Percentiles rank a stretch among this genome's conserved stretches.
These are phyloP conservation scores for Colletotrichum sp. DNA, from an alignment of 2,329 filamentous ascomycete genomes.

Conservation along the genomic window DNA sequence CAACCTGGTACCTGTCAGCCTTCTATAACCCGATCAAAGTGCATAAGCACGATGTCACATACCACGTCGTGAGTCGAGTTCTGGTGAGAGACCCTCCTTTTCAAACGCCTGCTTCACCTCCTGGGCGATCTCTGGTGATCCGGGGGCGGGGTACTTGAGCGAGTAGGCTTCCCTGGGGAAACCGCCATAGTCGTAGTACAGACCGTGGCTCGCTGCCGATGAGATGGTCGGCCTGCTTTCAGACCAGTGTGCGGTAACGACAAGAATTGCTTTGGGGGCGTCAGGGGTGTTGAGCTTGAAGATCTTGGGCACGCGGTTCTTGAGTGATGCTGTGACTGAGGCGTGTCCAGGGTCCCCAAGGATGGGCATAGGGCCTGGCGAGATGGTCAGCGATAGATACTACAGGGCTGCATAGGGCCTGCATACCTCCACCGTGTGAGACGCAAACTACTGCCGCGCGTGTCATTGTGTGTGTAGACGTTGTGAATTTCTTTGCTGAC, in stretches of 20 bases:
- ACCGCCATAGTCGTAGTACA: slow-evolving; percentile 65
- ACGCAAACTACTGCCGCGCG: slow-evolving; percentile 51
- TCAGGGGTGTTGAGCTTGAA: slow-evolving; percentile 57
- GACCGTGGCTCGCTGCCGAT: slow-evolving; percentile 47
- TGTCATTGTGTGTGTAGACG: slow-evolving; percentile 36
- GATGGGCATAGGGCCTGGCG: slow-evolving; percentile 59
- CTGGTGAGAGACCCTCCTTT: slow-evolving; percentile 47
- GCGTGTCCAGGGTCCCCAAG: slow-evolving; percentile 59
- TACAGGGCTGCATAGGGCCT: neutral
- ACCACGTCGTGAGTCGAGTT: slow-evolving; percentile 41
- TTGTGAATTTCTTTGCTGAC: neutral
- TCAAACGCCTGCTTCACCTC: slow-evolving; percentile 51
- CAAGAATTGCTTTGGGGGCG: slow-evolving; percentile 55
- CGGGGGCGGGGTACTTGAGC: slow-evolving; percentile 61
- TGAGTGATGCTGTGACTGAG: slow-evolving; percentile 55
- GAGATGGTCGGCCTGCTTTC: slow-evolving; percentile 55
- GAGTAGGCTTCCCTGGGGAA: slow-evolving; percentile 62
- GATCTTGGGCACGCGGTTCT: slow-evolving; percentile 58
- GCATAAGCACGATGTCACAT: neutral
- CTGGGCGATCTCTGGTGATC: slow-evolving; percentile 57
- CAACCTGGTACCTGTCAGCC: slow-evolving; percentile 38
- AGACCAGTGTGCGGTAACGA: slow-evolving; percentile 66
- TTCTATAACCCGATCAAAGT: neutral
- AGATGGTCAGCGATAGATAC: neutral
- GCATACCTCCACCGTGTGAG: slow-evolving; percentile 53